A percentile compares a stretch with the other conserved stretches of the same genome.
Conservation (phyloP, 1,139 yeast species). For the Kluyveromyces sp. region DNA sequence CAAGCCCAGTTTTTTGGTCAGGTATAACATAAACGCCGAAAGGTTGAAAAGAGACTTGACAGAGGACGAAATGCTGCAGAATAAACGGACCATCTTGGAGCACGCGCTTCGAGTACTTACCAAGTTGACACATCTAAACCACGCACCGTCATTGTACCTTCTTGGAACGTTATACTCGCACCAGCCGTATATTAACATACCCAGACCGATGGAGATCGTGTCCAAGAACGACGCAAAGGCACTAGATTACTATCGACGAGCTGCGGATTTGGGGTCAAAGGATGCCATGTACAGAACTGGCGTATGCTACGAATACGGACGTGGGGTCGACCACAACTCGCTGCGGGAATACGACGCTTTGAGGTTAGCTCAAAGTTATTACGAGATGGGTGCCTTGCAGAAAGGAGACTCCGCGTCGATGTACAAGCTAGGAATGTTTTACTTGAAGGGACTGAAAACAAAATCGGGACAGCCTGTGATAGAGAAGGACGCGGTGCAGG, state of each 20-base stretch:
- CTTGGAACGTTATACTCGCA: slow-evolving; percentile 57
- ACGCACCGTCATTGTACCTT: slow-evolving; percentile 48
- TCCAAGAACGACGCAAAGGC: slow-evolving; percentile 54
- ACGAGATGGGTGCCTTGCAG: slow-evolving; percentile 53
- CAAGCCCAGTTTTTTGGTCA: slow-evolving; percentile 34
- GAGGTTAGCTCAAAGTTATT: slow-evolving; percentile 43
- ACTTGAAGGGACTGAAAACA: slow-evolving; percentile 42
- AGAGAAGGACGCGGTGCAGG: slow-evolving; percentile 40
- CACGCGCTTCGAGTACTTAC: slow-evolving; percentile 54
- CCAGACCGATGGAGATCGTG: slow-evolving; percentile 37
- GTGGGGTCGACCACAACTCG: slow-evolving; percentile 37
- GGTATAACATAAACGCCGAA: slow-evolving; percentile 42
- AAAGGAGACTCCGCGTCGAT: slow-evolving; percentile 47
- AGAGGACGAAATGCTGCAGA: slow-evolving; percentile 42
- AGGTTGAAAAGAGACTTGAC: slow-evolving; percentile 33
- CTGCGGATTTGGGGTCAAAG: slow-evolving; percentile 50
- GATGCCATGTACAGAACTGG: slow-evolving; percentile 61
- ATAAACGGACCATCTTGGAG: slow-evolving; percentile 46
- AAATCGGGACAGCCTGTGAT: slow-evolving; percentile 26
- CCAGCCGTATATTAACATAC: slow-evolving; percentile 27
- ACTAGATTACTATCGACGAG: slow-evolving; percentile 47
- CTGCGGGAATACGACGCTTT: slow-evolving; percentile 35
- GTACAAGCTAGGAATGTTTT: slow-evolving; percentile 63
- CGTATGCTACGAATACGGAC: slow-evolving; percentile 60
- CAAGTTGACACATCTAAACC: slow-evolving; percentile 39